Evolutionary conservation across 1,284 basidiomycete species (phyloP), one percentile per base, ranked within the genome.

Genomic region (Termitomyces sp.): DNA sequence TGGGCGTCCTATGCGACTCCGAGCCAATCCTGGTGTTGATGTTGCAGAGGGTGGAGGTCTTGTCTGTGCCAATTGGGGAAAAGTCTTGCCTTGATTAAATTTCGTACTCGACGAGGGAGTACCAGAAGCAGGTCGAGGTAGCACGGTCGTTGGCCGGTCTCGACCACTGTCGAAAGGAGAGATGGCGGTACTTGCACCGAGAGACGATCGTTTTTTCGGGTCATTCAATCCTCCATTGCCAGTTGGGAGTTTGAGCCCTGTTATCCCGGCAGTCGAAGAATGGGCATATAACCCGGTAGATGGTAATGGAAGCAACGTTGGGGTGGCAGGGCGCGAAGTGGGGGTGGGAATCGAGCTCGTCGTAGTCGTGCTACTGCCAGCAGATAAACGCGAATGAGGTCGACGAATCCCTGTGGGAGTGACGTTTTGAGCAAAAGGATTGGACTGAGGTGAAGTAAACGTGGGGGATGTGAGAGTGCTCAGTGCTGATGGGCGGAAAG

Each of bases 251-350:
- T 87, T 90, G 52, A 80, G 64, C 3, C 76, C 77, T 41, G 69
- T 67, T 12, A 65, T 61, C 9, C 72, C 72, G 9, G 73, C 65
- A 10, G 67, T 66, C 31, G 70, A 63, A 40, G 70, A 64, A 34
- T 73, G 66, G 6, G 71, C 63, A 57, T 81, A 80, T 33, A 81
- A 60, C 40, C 78, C 72, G 33, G 75, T 70, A 3, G 80, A 74
- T 1, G 87, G 84, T 24, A 88, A 59, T 9, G 88, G 87, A 21
- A 90, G 72, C 62, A 86, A 85, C 19, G 87, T 88, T 1, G 88
- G 88, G 15, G 88, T 88, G 9, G 84, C 67, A 7, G 88, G 88
- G 5, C 88, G 82, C 46, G 86, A 87, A 2, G 77, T 73, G n/a
- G 86, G 81, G 7, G 85, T 84, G 3, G 82, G 76, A 53, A 87